Evolutionary conservation across 805 yeast species (phyloP).

Genomic region (Ogataea salicorniae): DNA sequence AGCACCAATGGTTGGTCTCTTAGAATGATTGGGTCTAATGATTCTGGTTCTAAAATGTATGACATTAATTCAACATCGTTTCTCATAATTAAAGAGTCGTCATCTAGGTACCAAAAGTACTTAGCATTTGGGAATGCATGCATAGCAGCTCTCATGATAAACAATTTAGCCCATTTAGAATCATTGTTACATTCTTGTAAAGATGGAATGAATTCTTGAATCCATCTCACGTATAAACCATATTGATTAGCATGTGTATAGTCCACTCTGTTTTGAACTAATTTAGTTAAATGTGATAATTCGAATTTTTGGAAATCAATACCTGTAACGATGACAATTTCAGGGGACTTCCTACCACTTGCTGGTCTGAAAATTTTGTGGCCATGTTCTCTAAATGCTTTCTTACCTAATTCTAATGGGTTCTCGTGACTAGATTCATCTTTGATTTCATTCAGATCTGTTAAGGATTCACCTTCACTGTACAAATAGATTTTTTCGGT

Average conservation of each 20-base stretch:
- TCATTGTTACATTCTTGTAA: conserved; percentile 43
- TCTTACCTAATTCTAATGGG: conserved; percentile 45
- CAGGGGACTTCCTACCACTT: conserved; percentile 43
- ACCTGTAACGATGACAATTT: conserved; percentile 70
- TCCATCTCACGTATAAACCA: conserved; percentile 82
- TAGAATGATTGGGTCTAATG: conserved; percentile 57
- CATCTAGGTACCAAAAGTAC: conserved; percentile 84
- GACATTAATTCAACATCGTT: conserved; percentile 53
- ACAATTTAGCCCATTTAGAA: conserved; percentile 58
- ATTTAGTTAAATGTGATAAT: conserved; percentile 51
- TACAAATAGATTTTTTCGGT: conserved; percentile 35
- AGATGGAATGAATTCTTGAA: conserved; percentile 72
- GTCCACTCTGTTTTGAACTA: conserved; percentile 83
- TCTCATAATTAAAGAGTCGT: conserved; percentile 73
- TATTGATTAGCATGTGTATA: conserved; percentile 78
- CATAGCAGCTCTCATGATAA: conserved; percentile 80
- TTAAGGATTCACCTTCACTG: conserved; percentile 38
- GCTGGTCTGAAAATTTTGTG: conserved; percentile 43
- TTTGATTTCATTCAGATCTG: conserved; percentile 36
- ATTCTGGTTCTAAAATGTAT: conserved; percentile 55
- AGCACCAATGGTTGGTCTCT: conserved; percentile 71
- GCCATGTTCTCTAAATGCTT: conserved; percentile 61
- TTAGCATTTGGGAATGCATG: conserved; percentile 88
- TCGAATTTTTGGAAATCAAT: conserved; percentile 69
- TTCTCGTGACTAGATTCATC: conserved; percentile 41